Conservation (phyloP, 2,329 filamentous ascomycete genomes). For the Ophiostoma fasciatum region DNA sequence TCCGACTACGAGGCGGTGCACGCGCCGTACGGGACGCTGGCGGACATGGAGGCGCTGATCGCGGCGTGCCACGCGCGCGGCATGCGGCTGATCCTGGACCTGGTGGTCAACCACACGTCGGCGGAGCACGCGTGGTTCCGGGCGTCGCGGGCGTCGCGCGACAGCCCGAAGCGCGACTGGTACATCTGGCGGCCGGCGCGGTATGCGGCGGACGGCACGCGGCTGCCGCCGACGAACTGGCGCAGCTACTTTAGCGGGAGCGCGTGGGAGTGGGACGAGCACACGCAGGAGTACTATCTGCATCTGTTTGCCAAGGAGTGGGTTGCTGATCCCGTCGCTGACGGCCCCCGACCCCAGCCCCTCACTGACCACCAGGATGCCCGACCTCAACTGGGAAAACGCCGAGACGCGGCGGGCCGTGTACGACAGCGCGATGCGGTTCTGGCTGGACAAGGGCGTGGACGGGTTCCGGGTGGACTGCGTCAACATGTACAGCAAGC, state of each 20-base stretch:
- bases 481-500: conserved; percentile 59
- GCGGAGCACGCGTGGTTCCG: conserved; percentile 59
- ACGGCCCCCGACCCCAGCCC: too few species aligned
- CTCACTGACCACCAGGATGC: too few species aligned
- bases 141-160: conserved; percentile 44
- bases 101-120: conserved; percentile 67
- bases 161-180: conserved; percentile 50
- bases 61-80: conserved; percentile 42
- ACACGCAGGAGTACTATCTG: conserved; percentile 62
- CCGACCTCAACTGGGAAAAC: conserved; percentile 79
- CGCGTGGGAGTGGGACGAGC: conserved; percentile 57
- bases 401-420: conserved; percentile 51
- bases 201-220: conserved; percentile 39
- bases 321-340: too few species aligned
- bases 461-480: conserved; percentile 64
- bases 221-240: conserved; percentile 66
- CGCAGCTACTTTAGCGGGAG: conserved; percentile 44
- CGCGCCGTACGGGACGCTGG: conserved; percentile 44
- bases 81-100: conserved; percentile 47
- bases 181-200: conserved; percentile 21
- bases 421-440: conserved; percentile 56
- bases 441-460: conserved; percentile 63
- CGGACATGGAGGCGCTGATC: conserved; percentile 49
- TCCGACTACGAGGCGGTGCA: conserved; percentile 44
- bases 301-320: conserved; percentile 46